Percentiles rank a stretch among this genome's conserved stretches.
Conservation (phyloP, 495 filamentous ascomycete genomes). For the Hypoxylon perforatum region DNA sequence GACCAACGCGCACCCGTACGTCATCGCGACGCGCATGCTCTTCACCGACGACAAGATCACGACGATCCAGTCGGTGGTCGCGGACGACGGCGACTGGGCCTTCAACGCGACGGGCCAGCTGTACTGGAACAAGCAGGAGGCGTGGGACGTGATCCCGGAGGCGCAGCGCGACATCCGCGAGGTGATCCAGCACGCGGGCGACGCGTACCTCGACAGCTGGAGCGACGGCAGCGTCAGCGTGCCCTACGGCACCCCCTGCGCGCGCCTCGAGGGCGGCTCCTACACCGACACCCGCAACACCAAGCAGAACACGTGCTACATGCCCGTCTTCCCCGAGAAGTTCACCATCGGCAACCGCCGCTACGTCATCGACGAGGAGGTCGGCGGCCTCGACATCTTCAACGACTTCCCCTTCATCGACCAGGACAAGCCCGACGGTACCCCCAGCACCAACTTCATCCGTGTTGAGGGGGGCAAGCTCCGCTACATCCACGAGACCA, state of each 20-base stretch:
- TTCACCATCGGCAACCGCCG: slow-evolving; percentile 49
- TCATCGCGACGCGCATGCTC: slow-evolving; percentile 52
- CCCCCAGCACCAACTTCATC: slow-evolving; percentile 52
- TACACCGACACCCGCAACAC: slow-evolving; percentile 49
- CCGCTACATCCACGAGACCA: slow-evolving; percentile 53
- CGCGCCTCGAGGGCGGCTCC: slow-evolving; percentile 58
- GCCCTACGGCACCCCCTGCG: slow-evolving; percentile 59
- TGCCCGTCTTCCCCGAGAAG: slow-evolving; percentile 48
- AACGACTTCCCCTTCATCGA: slow-evolving; percentile 54
- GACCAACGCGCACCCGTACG: slow-evolving; percentile 49
- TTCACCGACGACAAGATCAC: slow-evolving; percentile 47
- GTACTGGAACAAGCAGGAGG: slow-evolving; percentile 51
- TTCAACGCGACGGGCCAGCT: slow-evolving; percentile 53
- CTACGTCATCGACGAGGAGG: slow-evolving; percentile 58
- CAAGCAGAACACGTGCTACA: slow-evolving; percentile 51
- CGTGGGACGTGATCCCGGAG: slow-evolving; percentile 53
- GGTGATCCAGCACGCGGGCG: slow-evolving; percentile 57
- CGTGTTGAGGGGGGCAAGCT: slow-evolving; percentile 52
- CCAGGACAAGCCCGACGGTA: slow-evolving; percentile 43
- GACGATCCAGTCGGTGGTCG: slow-evolving; percentile 50
- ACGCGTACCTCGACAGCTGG: slow-evolving; percentile 60
- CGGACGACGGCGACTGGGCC: slow-evolving; percentile 49
- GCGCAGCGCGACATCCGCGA: slow-evolving; percentile 49
- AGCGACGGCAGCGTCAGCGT: slow-evolving; percentile 53
- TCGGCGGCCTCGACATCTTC: slow-evolving; percentile 57